Conservation (phyloP, 148 eudicot species). For the Oxyria digyna region DNA sequence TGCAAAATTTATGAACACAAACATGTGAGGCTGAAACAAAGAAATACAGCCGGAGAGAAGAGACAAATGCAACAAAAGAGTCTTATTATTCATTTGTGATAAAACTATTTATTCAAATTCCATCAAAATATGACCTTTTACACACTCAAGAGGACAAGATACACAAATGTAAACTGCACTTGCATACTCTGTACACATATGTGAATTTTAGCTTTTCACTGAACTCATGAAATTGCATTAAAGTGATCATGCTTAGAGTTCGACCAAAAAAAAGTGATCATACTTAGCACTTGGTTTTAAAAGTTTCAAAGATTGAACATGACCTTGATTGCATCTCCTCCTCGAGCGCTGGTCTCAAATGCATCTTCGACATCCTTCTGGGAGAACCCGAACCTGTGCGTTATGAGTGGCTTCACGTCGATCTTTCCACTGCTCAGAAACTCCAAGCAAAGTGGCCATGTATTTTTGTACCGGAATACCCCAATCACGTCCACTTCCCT, state of each 20-base stretch:
- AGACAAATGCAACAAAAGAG: background rate
- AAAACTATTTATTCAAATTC: background rate
- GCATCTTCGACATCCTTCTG: conserved; percentile 50
- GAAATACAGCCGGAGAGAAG: background rate
- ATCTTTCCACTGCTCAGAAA: conserved; percentile 53
- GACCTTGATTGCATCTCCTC: conserved; percentile 66
- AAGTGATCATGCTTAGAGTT: background rate
- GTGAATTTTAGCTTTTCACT: background rate
- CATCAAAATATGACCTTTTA: background rate
- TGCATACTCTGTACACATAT: background rate
- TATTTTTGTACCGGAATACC: conserved; percentile 57
- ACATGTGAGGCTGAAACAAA: background rate
- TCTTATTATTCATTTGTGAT: background rate
- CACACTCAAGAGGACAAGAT: background rate
- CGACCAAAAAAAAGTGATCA: background rate
- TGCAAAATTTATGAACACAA: no score
- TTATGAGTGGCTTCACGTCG: conserved; percentile 56
- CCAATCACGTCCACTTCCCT: conserved; percentile 66
- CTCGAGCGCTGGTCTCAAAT: conserved; percentile 57
- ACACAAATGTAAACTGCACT: background rate
- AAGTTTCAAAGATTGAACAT: conserved; percentile 46
- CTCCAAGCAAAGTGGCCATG: conserved; percentile 63
- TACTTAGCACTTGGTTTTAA: background rate
- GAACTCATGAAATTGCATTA: background rate
- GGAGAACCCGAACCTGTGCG: conserved; percentile 48